phyloP scores from a whole-genome alignment of 164 flowering plant species.

The Sedum album region DNA sequence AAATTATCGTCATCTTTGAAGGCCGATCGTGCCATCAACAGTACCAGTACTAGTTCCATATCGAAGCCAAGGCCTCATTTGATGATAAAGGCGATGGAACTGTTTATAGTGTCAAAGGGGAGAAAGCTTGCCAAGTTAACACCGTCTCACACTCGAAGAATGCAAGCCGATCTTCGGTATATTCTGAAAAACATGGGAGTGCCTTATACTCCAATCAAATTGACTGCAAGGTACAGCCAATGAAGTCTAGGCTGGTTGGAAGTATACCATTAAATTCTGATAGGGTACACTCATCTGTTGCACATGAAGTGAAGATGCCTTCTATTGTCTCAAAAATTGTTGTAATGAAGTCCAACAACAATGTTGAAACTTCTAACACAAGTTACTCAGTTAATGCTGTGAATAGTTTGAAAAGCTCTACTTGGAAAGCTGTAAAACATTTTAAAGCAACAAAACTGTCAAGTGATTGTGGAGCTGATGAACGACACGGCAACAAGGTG shows the following conservation, averaged over 20 bases:
- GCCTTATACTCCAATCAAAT: constrained; percentile 9
- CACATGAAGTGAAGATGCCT: constrained; percentile 11
- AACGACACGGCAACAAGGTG: constrained; percentile 16
- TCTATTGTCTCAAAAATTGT: constrained; percentile 21
- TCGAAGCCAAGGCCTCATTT: not conserved
- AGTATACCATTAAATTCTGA: constrained; percentile 20
- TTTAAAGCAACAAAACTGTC: constrained; percentile 38
- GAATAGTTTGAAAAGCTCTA: constrained; percentile 46
- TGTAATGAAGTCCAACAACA: constrained; percentile 8
- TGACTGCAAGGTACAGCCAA: constrained; percentile 12
- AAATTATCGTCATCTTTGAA: not conserved
- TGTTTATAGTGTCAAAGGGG: not conserved
- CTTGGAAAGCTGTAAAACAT: constrained; percentile 60
- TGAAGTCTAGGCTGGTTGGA: constrained; percentile 18
- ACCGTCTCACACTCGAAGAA: not conserved
- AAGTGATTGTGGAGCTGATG: constrained; percentile 18
- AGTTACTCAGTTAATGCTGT: constrained; percentile 21
- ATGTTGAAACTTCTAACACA: constrained; percentile 16
- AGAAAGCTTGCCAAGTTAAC: not conserved
- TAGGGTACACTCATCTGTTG: constrained; percentile 19
- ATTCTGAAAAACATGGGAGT: constrained; percentile 15
- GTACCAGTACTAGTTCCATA: not conserved
- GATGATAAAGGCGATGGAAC: not conserved
- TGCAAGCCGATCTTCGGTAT: constrained; percentile 14
- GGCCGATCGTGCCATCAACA: not conserved